These are phyloP conservation scores for Saccharomyces hybrid DNA, from an alignment of 1,139 yeast genomes.

Conservation along the genomic window DNA sequence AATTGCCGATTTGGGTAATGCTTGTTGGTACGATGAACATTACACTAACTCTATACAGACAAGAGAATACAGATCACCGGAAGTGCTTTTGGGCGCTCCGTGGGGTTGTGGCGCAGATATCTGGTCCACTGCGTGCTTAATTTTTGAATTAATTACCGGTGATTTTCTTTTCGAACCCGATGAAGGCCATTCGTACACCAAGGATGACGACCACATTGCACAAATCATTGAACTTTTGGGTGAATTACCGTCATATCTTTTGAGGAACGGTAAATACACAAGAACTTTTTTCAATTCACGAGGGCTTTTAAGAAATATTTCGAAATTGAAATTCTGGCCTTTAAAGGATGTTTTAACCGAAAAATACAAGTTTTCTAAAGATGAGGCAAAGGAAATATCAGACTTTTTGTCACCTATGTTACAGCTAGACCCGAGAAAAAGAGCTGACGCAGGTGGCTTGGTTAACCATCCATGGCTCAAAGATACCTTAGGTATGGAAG, in stretches of 20 bases:
- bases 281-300: slow-evolving; percentile 47
- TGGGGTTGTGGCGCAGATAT: slow-evolving; percentile 76
- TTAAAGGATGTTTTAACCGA: slow-evolving; percentile 52
- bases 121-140: slow-evolving; percentile 67
- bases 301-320: slow-evolving; percentile 49
- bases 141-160: slow-evolving; percentile 69
- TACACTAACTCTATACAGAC: slow-evolving; percentile 71
- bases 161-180: slow-evolving; percentile 66
- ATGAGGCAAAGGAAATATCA: slow-evolving; percentile 48
- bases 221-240: slow-evolving; percentile 65
- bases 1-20: slow-evolving; percentile 71
- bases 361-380: slow-evolving; percentile 47
- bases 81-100: slow-evolving; percentile 47
- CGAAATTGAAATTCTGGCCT: slow-evolving; percentile 59
- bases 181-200: slow-evolving; percentile 42
- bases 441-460: slow-evolving; percentile 76
- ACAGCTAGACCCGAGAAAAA: slow-evolving; percentile 51
- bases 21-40: slow-evolving; percentile 60
- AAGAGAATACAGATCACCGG: slow-evolving; percentile 69
- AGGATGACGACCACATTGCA: slow-evolving; percentile 71
- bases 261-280: slow-evolving; percentile 46
- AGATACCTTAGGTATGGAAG: slow-evolving; percentile 54
- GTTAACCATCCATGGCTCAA: slow-evolving; percentile 66
- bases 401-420: slow-evolving; percentile 64
- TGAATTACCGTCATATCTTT: slow-evolving; percentile 43